Base-by-base conservation (phyloP, 805 yeast genomes). In the Saturnispora sekii region DNA sequence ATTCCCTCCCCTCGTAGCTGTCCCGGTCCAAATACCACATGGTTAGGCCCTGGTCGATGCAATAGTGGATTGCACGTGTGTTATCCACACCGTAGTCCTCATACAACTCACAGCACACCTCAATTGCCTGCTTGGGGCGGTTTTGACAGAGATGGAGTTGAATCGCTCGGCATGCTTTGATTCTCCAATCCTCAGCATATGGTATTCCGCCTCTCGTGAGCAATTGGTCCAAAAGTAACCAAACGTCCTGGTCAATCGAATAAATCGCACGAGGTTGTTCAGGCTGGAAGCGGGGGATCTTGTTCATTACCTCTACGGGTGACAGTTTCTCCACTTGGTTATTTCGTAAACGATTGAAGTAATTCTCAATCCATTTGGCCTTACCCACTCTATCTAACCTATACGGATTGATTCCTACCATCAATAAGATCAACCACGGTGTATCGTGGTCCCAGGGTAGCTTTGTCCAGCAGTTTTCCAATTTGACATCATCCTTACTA, bases 361-460 rank as follows among this genome's bases (percentile, higher is more conserved):
- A 21, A 8, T 8, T 21, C 26, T 21, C 26, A 6, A 21, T 8
- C 26, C 26, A 21, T 21, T 21, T 21, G 26, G 6, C 8, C 5
- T 21, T 6, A 6, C 26, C 29, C 21, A 35, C 28, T 16, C 14
- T 10, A 31, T 43, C 45, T 12, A 32, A 10, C 8, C 32, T 37
- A 6, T 12, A 36, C 3, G 41, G 40, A 17, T 43, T 43, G 17
- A 43, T 31, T 4, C 37, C 33, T 3, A 43, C 30, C 35, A 43
- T 32, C 11, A 43, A 14, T 5, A 28, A n/a, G 26, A 43, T 9
- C n/a, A 43, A 15, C 31, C 26, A 30, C 2, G 37, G 37, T 11
- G 41, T 37, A 26, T 43, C 41, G 10, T 17, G 14, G 17, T 43
- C 45, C 41, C 41, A 43, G 6, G 21, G n/a, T 10, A 37, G 5